Conservation (phyloP, 2,329 filamentous ascomycete genomes). For the Trichoderma breve region DNA sequence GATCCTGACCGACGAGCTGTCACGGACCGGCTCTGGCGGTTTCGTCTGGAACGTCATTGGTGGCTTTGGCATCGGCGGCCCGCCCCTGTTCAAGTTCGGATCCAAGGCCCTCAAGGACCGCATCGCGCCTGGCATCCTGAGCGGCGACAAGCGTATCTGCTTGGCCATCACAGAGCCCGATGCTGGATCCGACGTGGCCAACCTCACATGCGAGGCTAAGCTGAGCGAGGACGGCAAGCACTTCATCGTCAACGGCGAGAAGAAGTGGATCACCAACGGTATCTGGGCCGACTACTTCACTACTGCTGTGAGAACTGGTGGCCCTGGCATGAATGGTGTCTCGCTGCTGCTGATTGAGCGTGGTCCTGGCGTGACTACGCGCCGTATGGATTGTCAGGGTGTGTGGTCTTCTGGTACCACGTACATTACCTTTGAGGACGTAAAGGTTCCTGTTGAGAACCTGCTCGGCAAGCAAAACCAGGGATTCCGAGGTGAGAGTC, state of each 20-base stretch:
- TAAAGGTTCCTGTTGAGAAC: slow-evolving; percentile 99
- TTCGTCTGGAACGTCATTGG: slow-evolving; percentile 97
- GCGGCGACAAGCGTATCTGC: slow-evolving; percentile 95
- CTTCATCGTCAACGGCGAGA: slow-evolving; percentile 99
- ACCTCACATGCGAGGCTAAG: slow-evolving; percentile 93
- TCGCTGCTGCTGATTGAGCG: slow-evolving; percentile 91
- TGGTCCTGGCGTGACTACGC: slow-evolving; percentile 81
- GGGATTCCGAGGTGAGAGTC: slow-evolving; percentile 91
- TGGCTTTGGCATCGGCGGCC: slow-evolving; percentile 93
- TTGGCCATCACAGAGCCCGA: slow-evolving; percentile 96
- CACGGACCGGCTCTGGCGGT: slow-evolving; percentile 81
- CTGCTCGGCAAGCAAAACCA: slow-evolving; percentile 96
- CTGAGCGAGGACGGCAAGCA: slow-evolving; percentile 94
- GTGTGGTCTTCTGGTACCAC: slow-evolving; percentile 95
- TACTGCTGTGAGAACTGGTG: slow-evolving; percentile 87
- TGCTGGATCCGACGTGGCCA: slow-evolving; percentile 92
- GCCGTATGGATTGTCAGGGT: slow-evolving; percentile 97
- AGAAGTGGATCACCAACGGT: slow-evolving; percentile 99
- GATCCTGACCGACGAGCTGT: slow-evolving; percentile 91
- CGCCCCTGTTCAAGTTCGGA: slow-evolving; percentile 88
- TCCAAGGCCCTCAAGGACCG: slow-evolving; percentile 80
- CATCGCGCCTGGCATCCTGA: slow-evolving; percentile 82
- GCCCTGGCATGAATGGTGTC: slow-evolving; percentile 87
- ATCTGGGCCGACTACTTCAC: slow-evolving; percentile 98
- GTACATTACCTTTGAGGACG: slow-evolving; percentile 97